phyloP scores from a whole-genome alignment of 176 grass and related monocot species.

The Carex pumila region DNA sequence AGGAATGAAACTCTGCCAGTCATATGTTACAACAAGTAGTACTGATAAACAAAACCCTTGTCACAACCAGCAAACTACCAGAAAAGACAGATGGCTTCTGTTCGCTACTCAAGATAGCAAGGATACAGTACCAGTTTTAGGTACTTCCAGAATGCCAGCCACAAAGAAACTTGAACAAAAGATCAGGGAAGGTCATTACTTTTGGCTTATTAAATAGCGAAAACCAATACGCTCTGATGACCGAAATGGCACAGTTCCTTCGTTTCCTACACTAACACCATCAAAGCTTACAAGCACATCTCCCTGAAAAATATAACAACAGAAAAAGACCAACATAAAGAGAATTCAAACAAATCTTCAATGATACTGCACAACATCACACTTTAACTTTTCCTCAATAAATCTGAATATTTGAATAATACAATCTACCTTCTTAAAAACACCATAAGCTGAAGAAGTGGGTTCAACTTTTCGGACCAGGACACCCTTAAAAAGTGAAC shows the following conservation, averaged over 20 bases:
- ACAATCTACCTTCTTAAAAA: constrained; percentile 61
- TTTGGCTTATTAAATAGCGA: constrained; percentile 95
- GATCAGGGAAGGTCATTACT: constrained; percentile 40
- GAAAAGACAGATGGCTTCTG: neutral
- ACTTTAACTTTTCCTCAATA: constrained; percentile 4
- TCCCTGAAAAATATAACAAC: constrained; percentile 46
- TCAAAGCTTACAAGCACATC: constrained; percentile 99
- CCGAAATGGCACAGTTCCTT: constrained; percentile 91
- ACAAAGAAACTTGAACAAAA: constrained; percentile 10
- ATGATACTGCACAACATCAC: constrained; percentile 6
- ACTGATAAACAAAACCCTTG: neutral
- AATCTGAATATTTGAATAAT: constrained; percentile 24
- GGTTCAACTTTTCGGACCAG: constrained; percentile 89
- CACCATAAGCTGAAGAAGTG: constrained; percentile 67
- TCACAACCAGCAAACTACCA: neutral
- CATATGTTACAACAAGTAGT: neutral
- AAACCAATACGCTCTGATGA: constrained; percentile 94
- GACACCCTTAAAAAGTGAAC: constrained; percentile 66
- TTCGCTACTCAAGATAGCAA: neutral
- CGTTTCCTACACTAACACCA: constrained; percentile 64
- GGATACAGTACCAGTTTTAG: neutral
- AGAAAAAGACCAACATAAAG: constrained; percentile 7
- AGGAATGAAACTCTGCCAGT: neutral
- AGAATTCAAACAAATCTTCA: constrained; percentile 20
- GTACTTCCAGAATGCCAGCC: neutral